A percentile compares a stretch with the other conserved stretches of the same genome.
These are phyloP conservation scores for Colletotrichum endophyticum DNA, from an alignment of 2,329 filamentous ascomycete species.

Conservation along the genomic window DNA sequence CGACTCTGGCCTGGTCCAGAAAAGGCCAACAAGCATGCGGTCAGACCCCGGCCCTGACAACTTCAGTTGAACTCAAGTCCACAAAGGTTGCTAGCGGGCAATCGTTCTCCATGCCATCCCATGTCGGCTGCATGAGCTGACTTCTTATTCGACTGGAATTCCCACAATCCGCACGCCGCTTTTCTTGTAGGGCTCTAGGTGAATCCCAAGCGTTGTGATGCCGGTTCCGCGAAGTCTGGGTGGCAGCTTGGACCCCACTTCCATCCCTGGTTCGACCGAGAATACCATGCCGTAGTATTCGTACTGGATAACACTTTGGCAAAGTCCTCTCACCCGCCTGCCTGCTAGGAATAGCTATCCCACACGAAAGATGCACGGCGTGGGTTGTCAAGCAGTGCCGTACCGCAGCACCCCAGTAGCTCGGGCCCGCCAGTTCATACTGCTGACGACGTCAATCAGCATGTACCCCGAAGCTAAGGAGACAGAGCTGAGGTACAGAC, in stretches of 20 bases:
- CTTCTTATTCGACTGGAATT: constrained; percentile 4
- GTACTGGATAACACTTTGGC: background rate
- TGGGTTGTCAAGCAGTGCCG: background rate
- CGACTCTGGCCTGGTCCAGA: constrained; percentile 8
- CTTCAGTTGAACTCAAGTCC: constrained; percentile 8
- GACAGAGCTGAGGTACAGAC: background rate
- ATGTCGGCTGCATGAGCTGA: constrained; percentile 10
- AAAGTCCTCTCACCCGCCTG: background rate
- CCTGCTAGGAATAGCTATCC: background rate
- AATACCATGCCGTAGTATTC: background rate
- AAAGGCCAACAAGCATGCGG: constrained; percentile 8
- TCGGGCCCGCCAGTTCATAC: background rate
- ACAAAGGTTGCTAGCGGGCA: constrained; percentile 15
- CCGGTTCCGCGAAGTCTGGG: constrained; percentile 18
- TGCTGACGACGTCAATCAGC: background rate
- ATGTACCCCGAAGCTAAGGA: background rate
- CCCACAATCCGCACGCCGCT: background rate
- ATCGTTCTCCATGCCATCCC: constrained; percentile 20
- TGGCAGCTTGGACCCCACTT: background rate
- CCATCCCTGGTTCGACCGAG: constrained; percentile 8
- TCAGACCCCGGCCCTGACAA: background rate
- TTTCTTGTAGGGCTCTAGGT: constrained; percentile 19
- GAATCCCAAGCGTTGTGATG: constrained; percentile 11
- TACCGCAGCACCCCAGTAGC: background rate
- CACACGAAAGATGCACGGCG: background rate